Conservation (phyloP, 164 flowering plant genomes). For the Piper longum region DNA sequence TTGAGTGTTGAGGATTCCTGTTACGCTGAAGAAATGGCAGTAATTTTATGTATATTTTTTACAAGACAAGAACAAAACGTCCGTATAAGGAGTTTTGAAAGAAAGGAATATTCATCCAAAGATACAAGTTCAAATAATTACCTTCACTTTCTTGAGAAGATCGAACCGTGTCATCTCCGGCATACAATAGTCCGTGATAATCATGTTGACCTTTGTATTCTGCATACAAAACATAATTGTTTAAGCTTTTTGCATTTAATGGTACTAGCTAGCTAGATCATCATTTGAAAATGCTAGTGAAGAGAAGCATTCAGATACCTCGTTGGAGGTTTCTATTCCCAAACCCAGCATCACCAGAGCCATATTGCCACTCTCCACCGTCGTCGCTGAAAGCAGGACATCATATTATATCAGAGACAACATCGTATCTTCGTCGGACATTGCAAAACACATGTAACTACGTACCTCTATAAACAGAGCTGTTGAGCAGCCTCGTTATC, state of each 20-base stretch:
- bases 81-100: too few species aligned
- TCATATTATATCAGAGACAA: background rate
- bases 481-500: slow-evolving; percentile 12
- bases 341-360: slow-evolving; percentile 16
- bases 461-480: slow-evolving; percentile 16
- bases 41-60: background rate
- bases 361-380: slow-evolving; percentile 15
- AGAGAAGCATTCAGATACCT: slow-evolving; percentile 3
- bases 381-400: slow-evolving; percentile 9
- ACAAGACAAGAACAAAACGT: too few species aligned
- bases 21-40: background rate
- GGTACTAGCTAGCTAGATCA: background rate
- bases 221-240: slow-evolving; percentile 3
- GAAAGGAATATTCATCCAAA: too few species aligned
- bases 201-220: slow-evolving; percentile 29
- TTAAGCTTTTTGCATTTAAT: background rate
- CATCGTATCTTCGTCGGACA: background rate
- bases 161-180: slow-evolving; percentile 49
- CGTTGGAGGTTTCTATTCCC: slow-evolving; percentile 6
- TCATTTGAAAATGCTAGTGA: background rate
- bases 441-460: background rate
- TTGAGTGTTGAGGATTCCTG: slow-evolving; percentile 48
- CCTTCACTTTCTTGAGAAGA: slow-evolving; percentile 35
- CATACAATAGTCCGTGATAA: slow-evolving; percentile 40
- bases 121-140: background rate